Evolutionary conservation across 768 basidiomycete genomes (phyloP).

Genomic region (Pisolithus tinctorius): DNA sequence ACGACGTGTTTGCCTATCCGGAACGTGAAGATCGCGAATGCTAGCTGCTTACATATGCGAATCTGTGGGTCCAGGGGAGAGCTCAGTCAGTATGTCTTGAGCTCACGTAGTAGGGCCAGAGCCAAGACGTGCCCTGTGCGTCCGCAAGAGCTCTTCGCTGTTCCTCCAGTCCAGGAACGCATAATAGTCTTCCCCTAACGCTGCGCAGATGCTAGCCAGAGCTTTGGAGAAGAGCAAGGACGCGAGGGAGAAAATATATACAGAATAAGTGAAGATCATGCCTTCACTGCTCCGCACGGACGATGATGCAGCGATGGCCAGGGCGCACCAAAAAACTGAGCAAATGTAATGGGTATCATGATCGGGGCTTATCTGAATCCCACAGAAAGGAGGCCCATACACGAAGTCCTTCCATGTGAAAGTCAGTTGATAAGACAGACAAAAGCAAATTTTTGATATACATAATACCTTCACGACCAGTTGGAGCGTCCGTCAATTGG

Average conservation of each 20-base stretch:
- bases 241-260: slow-evolving; percentile 10
- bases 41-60: slow-evolving; percentile 18
- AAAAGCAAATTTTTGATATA: not conserved
- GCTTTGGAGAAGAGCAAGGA: slow-evolving; percentile 16
- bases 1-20: slow-evolving; percentile 22
- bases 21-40: slow-evolving; percentile 21
- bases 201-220: slow-evolving; percentile 12
- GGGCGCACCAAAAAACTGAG: not conserved
- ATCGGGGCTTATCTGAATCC: not conserved
- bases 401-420: not conserved
- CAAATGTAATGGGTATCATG: not conserved
- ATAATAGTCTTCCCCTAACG: slow-evolving; percentile 14
- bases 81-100: not conserved
- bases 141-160: slow-evolving; percentile 13
- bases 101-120: not conserved
- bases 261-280: slow-evolving; percentile 3
- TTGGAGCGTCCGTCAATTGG: not conserved
- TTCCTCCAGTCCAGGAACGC: slow-evolving; percentile 10
- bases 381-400: not conserved
- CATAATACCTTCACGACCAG: not conserved
- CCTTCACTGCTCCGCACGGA: not conserved
- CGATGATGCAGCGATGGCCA: not conserved
- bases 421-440: not conserved
- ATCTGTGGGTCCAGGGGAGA: slow-evolving; percentile 5
- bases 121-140: slow-evolving; percentile 13